Evolutionary conservation across 208 protist species (phyloP).

Genomic region (Strigomonas culicis): DNA sequence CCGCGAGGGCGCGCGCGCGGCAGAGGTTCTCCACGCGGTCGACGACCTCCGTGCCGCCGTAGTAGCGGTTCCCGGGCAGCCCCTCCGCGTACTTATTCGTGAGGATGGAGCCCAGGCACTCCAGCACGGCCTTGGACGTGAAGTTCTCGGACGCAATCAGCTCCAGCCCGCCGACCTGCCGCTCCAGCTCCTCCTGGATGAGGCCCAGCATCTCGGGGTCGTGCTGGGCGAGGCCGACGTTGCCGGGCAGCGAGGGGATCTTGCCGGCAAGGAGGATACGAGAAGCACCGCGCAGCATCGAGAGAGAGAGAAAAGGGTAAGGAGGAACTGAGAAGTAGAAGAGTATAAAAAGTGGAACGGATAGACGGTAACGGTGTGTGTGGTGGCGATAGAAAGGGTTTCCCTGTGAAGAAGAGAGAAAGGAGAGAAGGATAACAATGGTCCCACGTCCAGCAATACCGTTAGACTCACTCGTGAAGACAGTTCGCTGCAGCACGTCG

Average conservation of each 20-base stretch:
- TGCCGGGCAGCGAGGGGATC: conserved; percentile 22
- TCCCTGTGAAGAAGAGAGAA: neutral
- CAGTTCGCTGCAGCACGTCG: too few species aligned
- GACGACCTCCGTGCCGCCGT: conserved; percentile 98
- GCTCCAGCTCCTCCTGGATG: conserved; percentile 82
- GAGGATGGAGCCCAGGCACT: conserved; percentile 96
- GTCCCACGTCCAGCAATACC: too few species aligned
- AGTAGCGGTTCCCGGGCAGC: conserved; percentile 95
- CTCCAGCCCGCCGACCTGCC: conserved; percentile 87
- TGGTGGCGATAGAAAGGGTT: too few species aligned
- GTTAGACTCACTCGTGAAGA: too few species aligned
- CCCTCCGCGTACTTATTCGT: conserved; percentile 99
- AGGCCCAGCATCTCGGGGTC: conserved; percentile 82
- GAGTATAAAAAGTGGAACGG: conserved; percentile 7
- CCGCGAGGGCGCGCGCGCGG: conserved; percentile 90
- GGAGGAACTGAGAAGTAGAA: neutral
- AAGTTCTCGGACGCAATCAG: conserved; percentile 98
- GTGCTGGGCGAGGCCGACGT: conserved; percentile 35
- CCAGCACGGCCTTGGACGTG: conserved; percentile 96
- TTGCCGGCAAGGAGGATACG: conserved; percentile 14
- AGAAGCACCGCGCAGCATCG: conserved; percentile 20
- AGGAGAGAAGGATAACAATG: neutral
- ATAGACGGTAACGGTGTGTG: neutral
- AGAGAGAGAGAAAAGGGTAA: neutral
- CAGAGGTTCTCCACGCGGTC: conserved; percentile 96